These are phyloP conservation scores for Phoma sp. DNA, from an alignment of 2,329 filamentous ascomycete species.

Conservation along the genomic window DNA sequence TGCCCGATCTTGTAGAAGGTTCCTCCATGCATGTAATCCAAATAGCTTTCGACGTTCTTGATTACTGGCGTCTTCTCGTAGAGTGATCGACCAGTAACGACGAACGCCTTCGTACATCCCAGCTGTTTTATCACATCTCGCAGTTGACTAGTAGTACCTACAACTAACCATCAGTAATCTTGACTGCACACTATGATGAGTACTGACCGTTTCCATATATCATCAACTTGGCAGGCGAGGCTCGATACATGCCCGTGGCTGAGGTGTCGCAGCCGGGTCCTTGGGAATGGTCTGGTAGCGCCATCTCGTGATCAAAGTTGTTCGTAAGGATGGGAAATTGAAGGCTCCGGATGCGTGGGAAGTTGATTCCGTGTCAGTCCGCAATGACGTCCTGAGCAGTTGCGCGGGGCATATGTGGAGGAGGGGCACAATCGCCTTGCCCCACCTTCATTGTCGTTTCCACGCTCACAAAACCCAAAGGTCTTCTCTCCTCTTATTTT, in stretches of 20 bases:
- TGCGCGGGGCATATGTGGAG: conserved; percentile 2
- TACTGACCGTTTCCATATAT: conserved; percentile 43
- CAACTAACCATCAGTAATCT: conserved; percentile 2
- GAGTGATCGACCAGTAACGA: conserved; percentile 62
- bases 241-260: conserved; percentile 43
- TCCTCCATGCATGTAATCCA: conserved; percentile 57
- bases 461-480: background rate
- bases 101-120: conserved; percentile 59
- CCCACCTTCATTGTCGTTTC: background rate
- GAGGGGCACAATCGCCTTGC: background rate
- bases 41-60: conserved; percentile 57
- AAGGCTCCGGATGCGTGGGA: background rate
- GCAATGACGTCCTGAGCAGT: background rate
- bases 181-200: background rate
- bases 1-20: conserved; percentile 63
- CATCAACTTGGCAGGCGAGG: conserved; percentile 47
- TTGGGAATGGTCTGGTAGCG: conserved; percentile 40
- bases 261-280: conserved; percentile 38
- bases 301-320: conserved; percentile 26
- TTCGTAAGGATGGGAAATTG: background rate
- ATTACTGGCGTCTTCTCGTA: conserved; percentile 62
- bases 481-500: too few species aligned
- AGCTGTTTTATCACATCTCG: conserved; percentile 41
- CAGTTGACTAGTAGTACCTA: conserved; percentile 44
- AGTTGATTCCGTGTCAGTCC: background rate